Conservation (phyloP, 2,329 filamentous ascomycete genomes). For the Rutstroemia sp. region DNA sequence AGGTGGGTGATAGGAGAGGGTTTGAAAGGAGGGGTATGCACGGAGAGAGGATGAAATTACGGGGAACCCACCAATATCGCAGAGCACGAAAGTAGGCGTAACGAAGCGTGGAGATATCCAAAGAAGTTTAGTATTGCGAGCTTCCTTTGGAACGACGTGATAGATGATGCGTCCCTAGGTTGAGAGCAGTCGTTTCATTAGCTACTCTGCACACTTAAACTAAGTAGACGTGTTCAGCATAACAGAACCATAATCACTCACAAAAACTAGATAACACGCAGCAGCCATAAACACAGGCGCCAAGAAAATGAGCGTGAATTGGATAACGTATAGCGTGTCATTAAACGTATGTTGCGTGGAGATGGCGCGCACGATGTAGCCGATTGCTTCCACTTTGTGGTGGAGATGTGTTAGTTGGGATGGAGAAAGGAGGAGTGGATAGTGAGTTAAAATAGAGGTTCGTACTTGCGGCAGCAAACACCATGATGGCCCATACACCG, state of each 20-base stretch:
- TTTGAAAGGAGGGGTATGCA: background rate
- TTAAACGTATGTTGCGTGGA: constrained; percentile 12
- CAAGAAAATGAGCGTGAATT: constrained; percentile 27
- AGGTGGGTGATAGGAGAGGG: background rate
- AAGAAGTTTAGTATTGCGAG: constrained; percentile 15
- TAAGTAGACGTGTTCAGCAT: background rate
- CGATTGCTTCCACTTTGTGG: constrained; percentile 18
- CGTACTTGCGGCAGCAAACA: constrained; percentile 28
- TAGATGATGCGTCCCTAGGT: background rate
- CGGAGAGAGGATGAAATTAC: constrained; percentile 2
- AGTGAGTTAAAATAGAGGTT: background rate
- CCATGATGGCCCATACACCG: constrained; percentile 31
- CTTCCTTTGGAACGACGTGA: constrained; percentile 21
- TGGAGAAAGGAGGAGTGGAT: background rate
- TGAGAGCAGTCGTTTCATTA: too few species aligned
- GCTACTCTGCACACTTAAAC: too few species aligned
- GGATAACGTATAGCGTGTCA: constrained; percentile 22
- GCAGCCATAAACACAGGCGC: constrained; percentile 30
- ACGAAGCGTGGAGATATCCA: constrained; percentile 25
- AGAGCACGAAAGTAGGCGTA: constrained; percentile 24
- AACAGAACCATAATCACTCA: constrained; percentile 1
- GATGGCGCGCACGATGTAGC: constrained; percentile 19
- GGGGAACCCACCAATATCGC: constrained; percentile 17
- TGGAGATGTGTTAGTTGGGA: background rate
- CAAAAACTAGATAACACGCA: constrained; percentile 28